Evolutionary conservation across 78 protist genomes (phyloP).

Genomic region (Dictyostelium discoideum): DNA sequence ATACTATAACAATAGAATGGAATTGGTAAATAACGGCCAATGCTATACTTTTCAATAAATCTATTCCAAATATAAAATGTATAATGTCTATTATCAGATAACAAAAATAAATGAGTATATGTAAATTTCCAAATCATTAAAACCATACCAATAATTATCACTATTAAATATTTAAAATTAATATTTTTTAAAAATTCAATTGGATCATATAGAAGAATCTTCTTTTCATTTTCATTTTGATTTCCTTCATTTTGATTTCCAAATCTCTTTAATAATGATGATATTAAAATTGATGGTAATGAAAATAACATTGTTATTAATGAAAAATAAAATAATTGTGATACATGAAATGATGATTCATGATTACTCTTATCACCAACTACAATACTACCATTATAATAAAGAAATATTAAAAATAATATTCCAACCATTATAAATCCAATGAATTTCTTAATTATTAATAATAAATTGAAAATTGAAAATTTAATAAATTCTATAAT

Average conservation of each 20-base stretch:
- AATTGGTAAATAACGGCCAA: not conserved
- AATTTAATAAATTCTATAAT: not conserved
- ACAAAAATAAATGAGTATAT: constrained; percentile 39
- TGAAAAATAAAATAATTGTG: constrained; percentile 50
- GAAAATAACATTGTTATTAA: not conserved
- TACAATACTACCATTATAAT: constrained; percentile 25
- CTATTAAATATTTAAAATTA: not conserved
- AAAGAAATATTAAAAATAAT: constrained; percentile 19
- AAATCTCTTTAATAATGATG: not conserved
- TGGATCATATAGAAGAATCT: not conserved
- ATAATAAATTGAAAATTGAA: not conserved
- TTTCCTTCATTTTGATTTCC: not conserved
- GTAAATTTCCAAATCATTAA: constrained; percentile 10
- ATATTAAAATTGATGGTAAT: not conserved
- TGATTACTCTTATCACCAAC: constrained; percentile 75
- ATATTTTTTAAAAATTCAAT: not conserved
- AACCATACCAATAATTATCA: not conserved
- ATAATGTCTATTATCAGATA: constrained; percentile 76
- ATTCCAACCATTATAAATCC: constrained; percentile 50
- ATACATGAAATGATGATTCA: constrained; percentile 62
- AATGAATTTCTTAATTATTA: not conserved
- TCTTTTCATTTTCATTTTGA: not conserved
- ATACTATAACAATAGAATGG: constrained; percentile 31
- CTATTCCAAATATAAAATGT: constrained; percentile 62
- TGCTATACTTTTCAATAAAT: not conserved